These are phyloP conservation scores for Sambucus nigra DNA, from an alignment of 129 eudicot genomes.

Conservation along the genomic window DNA sequence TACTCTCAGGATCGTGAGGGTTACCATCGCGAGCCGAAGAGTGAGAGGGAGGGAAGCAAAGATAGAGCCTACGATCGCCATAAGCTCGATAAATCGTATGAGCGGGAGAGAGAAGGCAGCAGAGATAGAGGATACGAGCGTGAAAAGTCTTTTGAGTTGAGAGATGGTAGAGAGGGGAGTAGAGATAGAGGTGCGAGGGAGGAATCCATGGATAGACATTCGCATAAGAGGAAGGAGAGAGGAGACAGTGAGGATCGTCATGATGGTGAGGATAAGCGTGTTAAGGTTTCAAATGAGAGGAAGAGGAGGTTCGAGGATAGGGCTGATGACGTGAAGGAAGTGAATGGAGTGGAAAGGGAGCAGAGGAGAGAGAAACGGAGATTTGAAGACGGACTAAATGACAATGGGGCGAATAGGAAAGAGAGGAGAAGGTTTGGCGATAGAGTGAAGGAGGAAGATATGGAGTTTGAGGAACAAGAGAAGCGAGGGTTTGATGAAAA, in stretches of 20 bases:
- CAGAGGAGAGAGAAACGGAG: constrained; percentile 52
- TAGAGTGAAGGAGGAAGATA: constrained; percentile 30
- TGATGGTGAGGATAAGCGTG: constrained; percentile 45
- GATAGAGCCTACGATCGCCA: background rate
- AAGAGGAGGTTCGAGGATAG: constrained; percentile 49
- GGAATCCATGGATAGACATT: constrained; percentile 32
- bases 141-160: constrained; percentile 32
- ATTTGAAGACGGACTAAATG: constrained; percentile 38
- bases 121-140: constrained; percentile 21
- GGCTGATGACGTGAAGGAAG: constrained; percentile 27
- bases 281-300: constrained; percentile 68
- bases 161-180: constrained; percentile 30
- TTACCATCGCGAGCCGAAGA: background rate
- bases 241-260: constrained; percentile 50
- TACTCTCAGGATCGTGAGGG: constrained; percentile 24
- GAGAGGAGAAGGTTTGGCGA: constrained; percentile 55
- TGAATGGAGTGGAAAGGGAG: constrained; percentile 17
- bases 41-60: too few species aligned
- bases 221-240: constrained; percentile 53
- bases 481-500: constrained; percentile 12
- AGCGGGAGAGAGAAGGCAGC: constrained; percentile 11
- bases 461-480: constrained; percentile 8
- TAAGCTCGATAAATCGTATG: constrained; percentile 11
- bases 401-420: constrained; percentile 27
- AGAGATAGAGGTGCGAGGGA: constrained; percentile 29